Conservation (phyloP, 1,284 basidiomycete genomes). For the Cutaneotrichosporon curvatum region DNA sequence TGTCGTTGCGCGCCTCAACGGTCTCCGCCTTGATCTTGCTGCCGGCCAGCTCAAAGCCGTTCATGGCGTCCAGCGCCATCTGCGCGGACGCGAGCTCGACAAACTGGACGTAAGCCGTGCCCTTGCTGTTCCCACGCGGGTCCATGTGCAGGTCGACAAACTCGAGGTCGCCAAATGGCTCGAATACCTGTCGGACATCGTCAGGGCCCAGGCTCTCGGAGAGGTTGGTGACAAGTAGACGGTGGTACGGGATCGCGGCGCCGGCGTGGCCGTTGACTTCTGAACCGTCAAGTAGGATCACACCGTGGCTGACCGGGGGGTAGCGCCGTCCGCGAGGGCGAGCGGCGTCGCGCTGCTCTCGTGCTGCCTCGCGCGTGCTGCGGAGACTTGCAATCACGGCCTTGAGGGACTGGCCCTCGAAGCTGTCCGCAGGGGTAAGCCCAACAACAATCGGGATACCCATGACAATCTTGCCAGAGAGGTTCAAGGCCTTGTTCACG, state of each 20-base stretch:
- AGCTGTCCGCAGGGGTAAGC: constrained; percentile 89
- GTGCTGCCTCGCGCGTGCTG: constrained; percentile 8
- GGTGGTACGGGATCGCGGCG: constrained; percentile 51
- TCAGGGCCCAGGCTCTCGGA: constrained; percentile 94
- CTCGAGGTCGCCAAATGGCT: constrained; percentile 94
- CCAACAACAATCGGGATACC: constrained; percentile 95
- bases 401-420: constrained; percentile 45
- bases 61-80: constrained; percentile 96
- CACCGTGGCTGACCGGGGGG: constrained; percentile 34
- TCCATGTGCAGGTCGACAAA: constrained; percentile 97
- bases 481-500: constrained; percentile 77
- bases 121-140: constrained; percentile 55
- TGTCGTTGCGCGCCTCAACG: constrained; percentile 58
- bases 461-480: constrained; percentile 86
- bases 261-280: constrained; percentile 43
- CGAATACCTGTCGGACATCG: constrained; percentile 96
- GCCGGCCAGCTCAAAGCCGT: constrained; percentile 93
- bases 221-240: constrained; percentile 92
- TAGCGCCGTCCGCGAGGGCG: constrained; percentile 15
- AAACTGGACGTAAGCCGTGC: constrained; percentile 97
- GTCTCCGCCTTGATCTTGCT: constrained; percentile 81
- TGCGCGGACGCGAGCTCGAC: constrained; percentile 82
- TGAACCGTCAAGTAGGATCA: constrained; percentile 31
- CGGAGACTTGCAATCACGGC: constrained; percentile 6
- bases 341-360: constrained; percentile 2